Base-by-base conservation (phyloP, 495 filamentous ascomycete genomes). In the Aspergillus taichungensis region DNA sequence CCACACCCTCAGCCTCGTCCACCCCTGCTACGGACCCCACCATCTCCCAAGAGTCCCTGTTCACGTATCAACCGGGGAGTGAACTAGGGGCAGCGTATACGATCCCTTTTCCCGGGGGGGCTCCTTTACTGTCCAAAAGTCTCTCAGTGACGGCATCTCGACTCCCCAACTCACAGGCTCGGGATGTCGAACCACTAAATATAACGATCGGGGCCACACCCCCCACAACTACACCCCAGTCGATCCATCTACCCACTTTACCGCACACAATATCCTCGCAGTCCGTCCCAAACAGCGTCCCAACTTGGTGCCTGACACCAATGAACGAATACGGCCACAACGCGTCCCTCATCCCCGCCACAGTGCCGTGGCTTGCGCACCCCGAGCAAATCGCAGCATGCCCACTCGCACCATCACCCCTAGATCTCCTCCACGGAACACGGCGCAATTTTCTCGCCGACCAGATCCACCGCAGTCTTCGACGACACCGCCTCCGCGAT, bases 371-470 rank as follows among this genome's bases (percentile, higher is more conserved):
- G 44, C 35, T 47, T 10, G 8, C 11, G 3, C 37, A 34, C 34
- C 43, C 32, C 1, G 49, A 51, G 1, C 32, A 36, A 0, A 36
- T 47, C 0, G 29, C 34, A 11, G 18, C 34, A 7, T 47, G 38
- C 12, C 45, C 50, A 3, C 30, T 28, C 6, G 9, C 42, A 14
- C 51, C 51, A 9, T 46, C 51, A 10, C 51, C 51, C n/a, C 38
- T 54, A 6, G 51, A 46, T 12, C 46, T 54, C 29, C 36, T 55
- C 0, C 37, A 55, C 31, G 52, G 52, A 6, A 45, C 52, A 11
- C 49, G 48, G 9, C 44, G 52, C 12, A 55, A 55, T 41, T 55
- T 6, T 7, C 44, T 55, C 1, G 52, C 48, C 0, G 41, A 51
- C 32, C 10, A 42, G 6, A 44, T 55, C 33, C 34, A 51, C 31